Percentiles rank a stretch among this genome's conserved stretches.
These are phyloP conservation scores for Scolecobasidium constrictum DNA, from an alignment of 2,329 filamentous ascomycete genomes.

Conservation along the genomic window DNA sequence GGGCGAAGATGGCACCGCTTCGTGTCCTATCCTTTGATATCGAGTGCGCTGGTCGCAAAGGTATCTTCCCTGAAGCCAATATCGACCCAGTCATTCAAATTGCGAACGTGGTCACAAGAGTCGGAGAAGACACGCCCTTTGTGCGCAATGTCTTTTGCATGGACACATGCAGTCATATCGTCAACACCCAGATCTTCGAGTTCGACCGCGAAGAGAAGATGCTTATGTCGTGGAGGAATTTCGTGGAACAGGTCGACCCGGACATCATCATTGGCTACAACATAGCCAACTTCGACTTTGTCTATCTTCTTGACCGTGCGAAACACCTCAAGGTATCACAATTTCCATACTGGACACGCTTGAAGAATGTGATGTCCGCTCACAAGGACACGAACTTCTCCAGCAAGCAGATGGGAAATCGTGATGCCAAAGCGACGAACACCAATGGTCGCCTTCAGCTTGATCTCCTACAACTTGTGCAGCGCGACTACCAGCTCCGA, in stretches of 20 bases:
- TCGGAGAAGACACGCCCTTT: slow-evolving; percentile 92
- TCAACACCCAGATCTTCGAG: slow-evolving; percentile 85
- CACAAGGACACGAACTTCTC: slow-evolving; percentile 78
- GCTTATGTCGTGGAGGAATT: slow-evolving; percentile 87
- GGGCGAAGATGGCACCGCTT: slow-evolving; percentile 94
- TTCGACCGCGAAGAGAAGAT: slow-evolving; percentile 76
- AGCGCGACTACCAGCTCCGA: slow-evolving; percentile 86
- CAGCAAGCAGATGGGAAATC: slow-evolving; percentile 96
- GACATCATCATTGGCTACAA: slow-evolving; percentile 99
- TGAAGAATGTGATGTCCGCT: slow-evolving; percentile 59
- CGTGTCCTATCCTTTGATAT: slow-evolving; percentile 96
- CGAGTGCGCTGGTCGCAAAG: slow-evolving; percentile 94
- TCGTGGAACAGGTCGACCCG: slow-evolving; percentile 80
- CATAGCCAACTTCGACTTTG: slow-evolving; percentile 97
- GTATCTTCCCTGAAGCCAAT: slow-evolving; percentile 89
- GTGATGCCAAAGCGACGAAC: slow-evolving; percentile 88
- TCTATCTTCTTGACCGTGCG: slow-evolving; percentile 83
- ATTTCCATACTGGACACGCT: slow-evolving; percentile 81
- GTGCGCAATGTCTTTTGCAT: slow-evolving; percentile 94
- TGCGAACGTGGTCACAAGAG: slow-evolving; percentile 86
- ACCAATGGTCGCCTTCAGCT: slow-evolving; percentile 89
- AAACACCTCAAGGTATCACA: slow-evolving; percentile 66
- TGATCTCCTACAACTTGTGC: slow-evolving; percentile 87
- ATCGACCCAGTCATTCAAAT: slow-evolving; percentile 96
- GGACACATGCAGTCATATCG: slow-evolving; percentile 83